Conservation (phyloP, 768 basidiomycete species). For the Suillus bovinus region DNA sequence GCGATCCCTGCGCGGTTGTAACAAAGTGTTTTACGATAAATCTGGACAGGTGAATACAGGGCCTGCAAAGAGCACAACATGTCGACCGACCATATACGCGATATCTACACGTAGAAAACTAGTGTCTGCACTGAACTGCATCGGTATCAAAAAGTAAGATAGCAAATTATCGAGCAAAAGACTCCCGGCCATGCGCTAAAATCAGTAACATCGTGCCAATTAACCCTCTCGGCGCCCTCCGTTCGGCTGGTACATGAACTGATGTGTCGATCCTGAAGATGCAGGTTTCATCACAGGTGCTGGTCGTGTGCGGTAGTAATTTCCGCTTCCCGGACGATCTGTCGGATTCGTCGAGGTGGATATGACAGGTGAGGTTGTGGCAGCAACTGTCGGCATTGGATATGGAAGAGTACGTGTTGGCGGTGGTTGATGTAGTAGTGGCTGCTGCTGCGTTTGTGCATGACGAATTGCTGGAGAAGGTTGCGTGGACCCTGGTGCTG, state of each 20-base stretch:
- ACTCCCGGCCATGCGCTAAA: not conserved
- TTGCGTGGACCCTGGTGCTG: constrained; percentile 31
- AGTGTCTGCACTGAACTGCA: not conserved
- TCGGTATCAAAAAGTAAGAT: constrained; percentile 5
- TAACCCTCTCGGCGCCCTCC: constrained; percentile 32
- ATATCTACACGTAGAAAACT: constrained; percentile 4
- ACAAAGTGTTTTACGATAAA: not conserved
- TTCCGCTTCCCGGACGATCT: constrained; percentile 30
- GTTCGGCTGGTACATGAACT: constrained; percentile 49
- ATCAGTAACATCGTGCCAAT: constrained; percentile 11
- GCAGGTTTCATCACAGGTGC: constrained; percentile 24
- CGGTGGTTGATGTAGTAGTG: constrained; percentile 21
- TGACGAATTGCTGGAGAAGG: constrained; percentile 37
- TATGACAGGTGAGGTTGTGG: constrained; percentile 58
- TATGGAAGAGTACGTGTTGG: constrained; percentile 47
- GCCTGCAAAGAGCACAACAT: constrained; percentile 6
- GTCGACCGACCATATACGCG: not conserved
- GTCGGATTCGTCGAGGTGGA: constrained; percentile 39
- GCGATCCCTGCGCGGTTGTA: not conserved
- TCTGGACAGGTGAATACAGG: constrained; percentile 1
- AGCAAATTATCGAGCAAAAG: not conserved
- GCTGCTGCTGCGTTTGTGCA: constrained; percentile 27
- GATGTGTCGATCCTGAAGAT: constrained; percentile 34
- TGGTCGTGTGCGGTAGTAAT: constrained; percentile 58
- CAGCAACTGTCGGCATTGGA: constrained; percentile 76